Conservation (phyloP, 2,329 filamentous ascomycete species). For the Arachnopeziza araneosa region DNA sequence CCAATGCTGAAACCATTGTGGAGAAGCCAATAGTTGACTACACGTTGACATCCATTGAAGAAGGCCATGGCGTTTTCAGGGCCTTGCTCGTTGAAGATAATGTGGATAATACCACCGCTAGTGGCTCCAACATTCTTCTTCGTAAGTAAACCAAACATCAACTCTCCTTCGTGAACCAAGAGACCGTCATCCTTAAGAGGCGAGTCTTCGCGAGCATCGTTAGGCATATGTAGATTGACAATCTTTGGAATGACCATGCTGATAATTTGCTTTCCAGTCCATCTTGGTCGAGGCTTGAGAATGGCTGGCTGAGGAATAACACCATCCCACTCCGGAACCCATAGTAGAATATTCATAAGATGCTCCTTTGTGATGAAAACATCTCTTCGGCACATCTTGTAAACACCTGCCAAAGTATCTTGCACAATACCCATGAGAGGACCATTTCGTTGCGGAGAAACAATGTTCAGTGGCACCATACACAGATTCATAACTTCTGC, state of each 20-base stretch:
- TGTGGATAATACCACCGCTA: slow-evolving; percentile 86
- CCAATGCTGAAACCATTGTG: slow-evolving; percentile 97
- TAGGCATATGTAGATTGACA: slow-evolving; percentile 68
- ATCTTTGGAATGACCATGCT: slow-evolving; percentile 87
- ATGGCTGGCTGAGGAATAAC: slow-evolving; percentile 92
- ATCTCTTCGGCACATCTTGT: slow-evolving; percentile 93
- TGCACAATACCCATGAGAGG: slow-evolving; percentile 99
- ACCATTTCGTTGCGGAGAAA: slow-evolving; percentile 93
- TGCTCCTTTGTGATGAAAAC: slow-evolving; percentile 84
- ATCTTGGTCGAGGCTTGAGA: slow-evolving; percentile 82
- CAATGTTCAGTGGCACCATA: slow-evolving; percentile 97
- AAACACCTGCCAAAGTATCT: slow-evolving; percentile 91
- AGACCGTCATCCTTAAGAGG: slow-evolving; percentile 72
- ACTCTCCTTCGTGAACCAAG: slow-evolving; percentile 77
- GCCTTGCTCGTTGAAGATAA: slow-evolving; percentile 93
- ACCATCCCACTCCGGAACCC: slow-evolving; percentile 97
- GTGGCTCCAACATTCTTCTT: slow-evolving; percentile 94
- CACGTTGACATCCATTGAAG: slow-evolving; percentile 90
- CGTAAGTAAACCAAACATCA: slow-evolving; percentile 83
- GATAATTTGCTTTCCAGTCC: slow-evolving; percentile 97
- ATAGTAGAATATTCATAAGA: slow-evolving; percentile 95
- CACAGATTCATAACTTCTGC: slow-evolving; percentile 92
- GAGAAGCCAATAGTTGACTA: slow-evolving; percentile 95
- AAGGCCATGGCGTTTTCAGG: slow-evolving; percentile 83
- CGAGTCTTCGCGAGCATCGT: slow-evolving; percentile 52